These are phyloP conservation scores for Suillus tomentosus DNA, from an alignment of 768 basidiomycete species.

Conservation along the genomic window DNA sequence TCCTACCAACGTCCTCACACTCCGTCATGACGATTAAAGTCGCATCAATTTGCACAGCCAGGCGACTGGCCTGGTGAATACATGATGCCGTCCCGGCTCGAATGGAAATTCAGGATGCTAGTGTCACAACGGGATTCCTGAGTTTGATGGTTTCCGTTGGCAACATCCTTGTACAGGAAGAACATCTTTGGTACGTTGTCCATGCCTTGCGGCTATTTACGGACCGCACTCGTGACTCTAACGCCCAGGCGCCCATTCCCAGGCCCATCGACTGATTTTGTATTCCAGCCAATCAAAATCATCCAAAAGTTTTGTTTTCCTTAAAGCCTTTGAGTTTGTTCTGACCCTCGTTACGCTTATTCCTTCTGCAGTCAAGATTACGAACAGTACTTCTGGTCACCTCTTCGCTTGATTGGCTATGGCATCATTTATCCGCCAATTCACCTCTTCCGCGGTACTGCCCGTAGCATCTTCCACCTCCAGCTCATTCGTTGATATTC, in stretches of 20 bases:
- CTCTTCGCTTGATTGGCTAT: constrained; percentile 22
- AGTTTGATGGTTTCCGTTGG: no score
- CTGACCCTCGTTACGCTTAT: neutral
- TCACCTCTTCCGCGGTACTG: constrained; percentile 33
- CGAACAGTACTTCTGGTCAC: neutral
- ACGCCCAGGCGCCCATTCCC: constrained; percentile 3
- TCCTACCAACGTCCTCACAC: neutral
- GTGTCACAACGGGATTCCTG: no score
- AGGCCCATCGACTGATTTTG: constrained; percentile 6
- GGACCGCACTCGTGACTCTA: neutral
- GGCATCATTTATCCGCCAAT: constrained; percentile 34
- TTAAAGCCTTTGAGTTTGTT: neutral
- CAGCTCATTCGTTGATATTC: constrained; percentile 43
- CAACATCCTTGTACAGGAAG: no score
- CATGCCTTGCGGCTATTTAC: no score
- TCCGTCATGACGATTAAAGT: neutral
- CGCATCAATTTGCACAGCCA: neutral
- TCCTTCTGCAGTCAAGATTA: neutral
- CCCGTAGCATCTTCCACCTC: constrained; percentile 47
- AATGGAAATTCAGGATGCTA: neutral
- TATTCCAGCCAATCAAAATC: neutral
- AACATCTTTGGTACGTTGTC: no score
- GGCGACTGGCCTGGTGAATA: neutral
- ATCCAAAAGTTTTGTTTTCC: neutral
- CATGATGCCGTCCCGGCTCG: neutral